Conservation (phyloP, 2,329 filamentous ascomycete species). For the Myotisia sp. region DNA sequence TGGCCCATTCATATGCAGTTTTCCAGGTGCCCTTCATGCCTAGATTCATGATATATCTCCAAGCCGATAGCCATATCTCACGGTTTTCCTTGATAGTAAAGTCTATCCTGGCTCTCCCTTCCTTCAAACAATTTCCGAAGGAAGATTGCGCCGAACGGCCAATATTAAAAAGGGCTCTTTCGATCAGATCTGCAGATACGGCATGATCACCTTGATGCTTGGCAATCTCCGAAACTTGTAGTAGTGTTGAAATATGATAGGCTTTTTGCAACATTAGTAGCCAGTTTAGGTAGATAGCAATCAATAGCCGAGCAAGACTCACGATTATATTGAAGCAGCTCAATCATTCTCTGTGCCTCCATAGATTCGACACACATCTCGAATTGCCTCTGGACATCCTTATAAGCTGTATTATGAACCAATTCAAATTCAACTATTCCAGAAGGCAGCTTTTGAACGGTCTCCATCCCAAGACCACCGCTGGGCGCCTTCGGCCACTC, state of each 20-base stretch:
- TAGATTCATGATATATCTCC: slow-evolving; percentile 75
- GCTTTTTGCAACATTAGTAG: slow-evolving; percentile 32
- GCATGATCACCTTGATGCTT: slow-evolving; percentile 83
- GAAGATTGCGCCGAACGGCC: slow-evolving; percentile 75
- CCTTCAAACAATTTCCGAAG: slow-evolving; percentile 60
- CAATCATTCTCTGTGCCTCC: slow-evolving; percentile 70
- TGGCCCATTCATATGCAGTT: slow-evolving; percentile 87
- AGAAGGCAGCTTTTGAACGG: slow-evolving; percentile 40
- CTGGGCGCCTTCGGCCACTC: slow-evolving; percentile 69
- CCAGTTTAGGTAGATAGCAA: neutral
- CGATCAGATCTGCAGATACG: slow-evolving; percentile 71
- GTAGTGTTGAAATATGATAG: slow-evolving; percentile 85
- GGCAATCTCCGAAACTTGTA: slow-evolving; percentile 83
- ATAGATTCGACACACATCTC: slow-evolving; percentile 64
- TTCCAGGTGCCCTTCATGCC: slow-evolving; percentile 84
- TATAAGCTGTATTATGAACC: slow-evolving; percentile 59
- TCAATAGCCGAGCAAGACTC: slow-evolving; percentile 1
- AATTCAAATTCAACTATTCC: slow-evolving; percentile 63
- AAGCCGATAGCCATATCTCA: slow-evolving; percentile 81
- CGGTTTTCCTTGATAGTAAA: slow-evolving; percentile 76
- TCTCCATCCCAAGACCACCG: slow-evolving; percentile 71
- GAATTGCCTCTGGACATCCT: slow-evolving; percentile 61
- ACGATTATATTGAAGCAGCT: slow-evolving; percentile 54
- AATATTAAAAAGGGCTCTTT: slow-evolving; percentile 83
- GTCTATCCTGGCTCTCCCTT: slow-evolving; percentile 66